Evolutionary conservation across 163 green algal genomes (phyloP), one percentile per base, ranked within the genome.

Genomic region (Scenedesmus sp.): DNA sequence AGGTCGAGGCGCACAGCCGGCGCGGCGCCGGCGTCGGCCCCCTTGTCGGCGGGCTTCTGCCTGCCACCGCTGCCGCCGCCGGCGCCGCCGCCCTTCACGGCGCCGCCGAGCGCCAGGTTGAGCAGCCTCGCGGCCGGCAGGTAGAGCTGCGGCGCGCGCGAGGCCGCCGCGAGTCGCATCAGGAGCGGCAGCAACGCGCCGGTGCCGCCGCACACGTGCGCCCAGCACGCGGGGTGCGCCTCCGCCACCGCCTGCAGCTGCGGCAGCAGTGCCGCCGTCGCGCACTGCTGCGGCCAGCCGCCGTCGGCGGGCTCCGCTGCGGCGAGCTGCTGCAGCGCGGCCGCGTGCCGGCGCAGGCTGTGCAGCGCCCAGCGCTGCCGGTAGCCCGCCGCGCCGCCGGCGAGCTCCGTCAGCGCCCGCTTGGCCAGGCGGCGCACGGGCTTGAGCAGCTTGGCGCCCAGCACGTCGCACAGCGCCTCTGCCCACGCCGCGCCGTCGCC

Each of bases 251-350:
- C 24, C 6, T 67, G 69, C 69, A 77, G 69, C 53, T 77, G 69
- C 20, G 54, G 4, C 53, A 77, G 69, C 54, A 67, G 15, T 14
- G 39, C 45, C 26, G 69, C 50, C 31, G 42, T 50, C 28, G 56
- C 39, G 44, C 63, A 63, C 66, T 83, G 53, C 45, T 78, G 66
- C 57, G 66, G 64, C 58, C 77, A 69, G 64, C 58, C 54, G 18
- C 50, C 50, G 48, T 1, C 28, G 0, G 24, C 57, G n/a, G 57
- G 31, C 66, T 63, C 29, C 50, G 34, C 47, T 24, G 53, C 42
- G 54, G 11, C 42, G 65, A 77, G 53, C 24, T 53, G 54, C 48
- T 54, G 29, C 51, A 76, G 51, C 26, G 51, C 67, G 28, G 34
- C 67, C 33, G 67, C 17, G 51, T 65, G 51, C 28, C 51, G n/a